Conservation (phyloP, 441 rosid species). For the Mallotus japonicus region DNA sequence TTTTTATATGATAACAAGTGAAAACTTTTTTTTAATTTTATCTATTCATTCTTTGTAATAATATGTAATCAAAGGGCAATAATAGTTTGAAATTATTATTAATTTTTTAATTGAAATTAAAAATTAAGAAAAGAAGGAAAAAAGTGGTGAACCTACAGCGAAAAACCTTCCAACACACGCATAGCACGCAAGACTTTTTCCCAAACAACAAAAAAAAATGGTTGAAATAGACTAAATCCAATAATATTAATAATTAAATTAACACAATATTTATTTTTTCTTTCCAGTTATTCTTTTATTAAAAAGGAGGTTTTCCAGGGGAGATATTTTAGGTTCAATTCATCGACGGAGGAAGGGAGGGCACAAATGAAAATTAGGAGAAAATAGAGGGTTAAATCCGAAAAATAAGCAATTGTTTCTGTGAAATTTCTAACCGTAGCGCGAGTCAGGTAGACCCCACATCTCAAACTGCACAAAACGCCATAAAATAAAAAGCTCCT, state of each 20-base stretch:
- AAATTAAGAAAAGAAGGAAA: no score
- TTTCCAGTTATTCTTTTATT: no score
- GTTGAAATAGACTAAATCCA: background rate
- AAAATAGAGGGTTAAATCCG: background rate
- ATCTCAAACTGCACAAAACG: background rate
- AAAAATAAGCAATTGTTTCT: background rate
- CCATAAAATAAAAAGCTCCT: background rate
- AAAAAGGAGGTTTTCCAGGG: no score
- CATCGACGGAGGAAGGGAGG: background rate
- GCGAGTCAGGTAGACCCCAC: conserved; percentile 19
- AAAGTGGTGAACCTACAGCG: background rate
- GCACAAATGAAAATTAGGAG: background rate
- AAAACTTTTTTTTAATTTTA: no score
- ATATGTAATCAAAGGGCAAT: no score
- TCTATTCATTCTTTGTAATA: no score
- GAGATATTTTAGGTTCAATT: no score
- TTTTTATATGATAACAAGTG: no score
- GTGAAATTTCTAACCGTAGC: background rate
- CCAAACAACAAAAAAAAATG: background rate
- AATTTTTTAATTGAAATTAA: no score
- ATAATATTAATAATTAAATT: no score
- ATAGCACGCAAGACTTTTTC: background rate
- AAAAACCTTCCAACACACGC: background rate
- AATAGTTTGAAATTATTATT: no score
- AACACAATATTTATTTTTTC: no score